A percentile compares a stretch with the other conserved stretches of the same genome.
Conservation (phyloP, 305 asterid genomes). For the Petunia hybrid region DNA sequence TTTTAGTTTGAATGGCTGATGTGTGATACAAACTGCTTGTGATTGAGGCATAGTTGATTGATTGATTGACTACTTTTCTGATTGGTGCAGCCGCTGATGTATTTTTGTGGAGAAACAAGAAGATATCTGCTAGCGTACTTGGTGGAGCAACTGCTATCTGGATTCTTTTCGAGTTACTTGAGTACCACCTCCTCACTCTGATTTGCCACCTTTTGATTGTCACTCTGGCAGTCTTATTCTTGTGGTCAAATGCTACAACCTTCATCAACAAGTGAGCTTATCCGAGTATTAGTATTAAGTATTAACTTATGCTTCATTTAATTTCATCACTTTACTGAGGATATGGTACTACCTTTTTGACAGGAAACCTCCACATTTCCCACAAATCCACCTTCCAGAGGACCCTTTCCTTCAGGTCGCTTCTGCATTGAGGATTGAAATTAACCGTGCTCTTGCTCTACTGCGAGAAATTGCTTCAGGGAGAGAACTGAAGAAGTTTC, state of each 20-base stretch:
- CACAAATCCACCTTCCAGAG: slow-evolving; percentile 73
- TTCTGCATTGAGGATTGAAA: slow-evolving; percentile 61
- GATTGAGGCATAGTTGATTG: slow-evolving; percentile 1
- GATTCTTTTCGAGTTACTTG: slow-evolving; percentile 80
- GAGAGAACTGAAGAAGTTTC: slow-evolving; percentile 84
- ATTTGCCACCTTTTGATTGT: slow-evolving; percentile 72
- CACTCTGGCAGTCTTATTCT: slow-evolving; percentile 63
- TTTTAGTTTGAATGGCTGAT: background rate
- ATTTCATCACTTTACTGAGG: slow-evolving; percentile 16
- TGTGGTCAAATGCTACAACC: slow-evolving; percentile 81
- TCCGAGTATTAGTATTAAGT: background rate
- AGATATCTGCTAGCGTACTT: slow-evolving; percentile 69
- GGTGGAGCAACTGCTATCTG: slow-evolving; percentile 82
- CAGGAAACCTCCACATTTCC: slow-evolving; percentile 81
- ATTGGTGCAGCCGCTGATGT: slow-evolving; percentile 83
- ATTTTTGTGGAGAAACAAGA: slow-evolving; percentile 95
- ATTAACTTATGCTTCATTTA: background rate
- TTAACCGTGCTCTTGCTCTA: slow-evolving; percentile 60
- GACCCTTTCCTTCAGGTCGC: slow-evolving; percentile 71
- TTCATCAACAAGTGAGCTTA: slow-evolving; percentile 74
- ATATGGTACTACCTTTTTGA: slow-evolving; percentile 15
- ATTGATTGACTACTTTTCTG: slow-evolving; percentile 18
- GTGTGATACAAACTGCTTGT: background rate
- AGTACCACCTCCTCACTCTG: slow-evolving; percentile 83
- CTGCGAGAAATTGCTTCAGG: slow-evolving; percentile 81